phyloP scores from a whole-genome alignment of 345 rosid species.

The Clarkia xantiana region DNA sequence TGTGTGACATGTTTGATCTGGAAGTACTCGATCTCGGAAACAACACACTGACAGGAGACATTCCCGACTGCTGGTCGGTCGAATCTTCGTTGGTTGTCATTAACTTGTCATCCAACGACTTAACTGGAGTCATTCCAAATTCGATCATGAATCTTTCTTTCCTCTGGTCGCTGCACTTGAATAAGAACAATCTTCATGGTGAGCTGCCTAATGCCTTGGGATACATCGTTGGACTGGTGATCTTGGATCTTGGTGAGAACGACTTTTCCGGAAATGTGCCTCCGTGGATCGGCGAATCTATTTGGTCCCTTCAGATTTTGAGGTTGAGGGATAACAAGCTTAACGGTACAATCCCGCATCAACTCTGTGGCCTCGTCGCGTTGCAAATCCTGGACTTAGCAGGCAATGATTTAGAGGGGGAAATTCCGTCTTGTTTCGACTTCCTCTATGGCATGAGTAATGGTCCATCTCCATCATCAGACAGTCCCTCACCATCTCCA shows the following conservation, averaged over 20 bases:
- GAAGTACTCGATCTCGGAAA: not conserved
- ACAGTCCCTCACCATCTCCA: too few relatives aligned
- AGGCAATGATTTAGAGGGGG: not conserved
- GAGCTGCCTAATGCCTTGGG: constrained; percentile 7
- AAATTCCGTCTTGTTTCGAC: constrained; percentile 2
- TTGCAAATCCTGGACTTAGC: constrained; percentile 7
- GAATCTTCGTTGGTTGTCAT: not conserved
- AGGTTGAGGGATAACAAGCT: constrained; percentile 7
- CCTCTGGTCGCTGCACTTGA: not conserved
- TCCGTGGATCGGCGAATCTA: constrained; percentile 5
- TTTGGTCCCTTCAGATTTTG: constrained; percentile 1
- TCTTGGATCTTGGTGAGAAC: constrained; percentile 12
- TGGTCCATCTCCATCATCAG: not conserved
- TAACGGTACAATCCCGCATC: constrained; percentile 9
- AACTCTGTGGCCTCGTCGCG: constrained; percentile 9
- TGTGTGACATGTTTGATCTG: not conserved
- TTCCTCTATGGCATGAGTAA: not conserved
- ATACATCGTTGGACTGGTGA: not conserved
- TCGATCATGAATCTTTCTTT: not conserved
- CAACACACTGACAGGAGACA: not conserved
- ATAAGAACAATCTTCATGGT: constrained; percentile 4
- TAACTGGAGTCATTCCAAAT: constrained; percentile 3
- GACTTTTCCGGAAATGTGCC: constrained; percentile 10
- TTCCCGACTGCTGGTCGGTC: not conserved
- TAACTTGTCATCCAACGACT: constrained; percentile 1